Evolutionary conservation across 2,329 filamentous ascomycete species (phyloP).

Genomic region (Trichoderma semiorbis): DNA sequence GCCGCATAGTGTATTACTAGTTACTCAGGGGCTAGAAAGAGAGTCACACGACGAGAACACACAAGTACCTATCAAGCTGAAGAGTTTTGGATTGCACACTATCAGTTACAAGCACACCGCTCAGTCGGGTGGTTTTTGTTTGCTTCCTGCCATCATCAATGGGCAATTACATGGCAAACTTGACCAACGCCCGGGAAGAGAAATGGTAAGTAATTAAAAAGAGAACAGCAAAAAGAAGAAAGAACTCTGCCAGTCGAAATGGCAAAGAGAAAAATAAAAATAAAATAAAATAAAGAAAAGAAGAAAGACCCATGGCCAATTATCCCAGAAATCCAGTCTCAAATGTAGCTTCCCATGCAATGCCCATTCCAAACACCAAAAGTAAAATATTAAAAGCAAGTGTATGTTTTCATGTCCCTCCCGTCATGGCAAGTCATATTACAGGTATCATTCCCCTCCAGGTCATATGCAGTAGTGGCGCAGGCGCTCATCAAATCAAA

Average conservation of each 20-base stretch:
- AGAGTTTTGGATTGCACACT: slow-evolving; percentile 3
- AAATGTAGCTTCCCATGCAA: background rate
- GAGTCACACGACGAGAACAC: background rate
- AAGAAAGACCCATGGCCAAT: background rate
- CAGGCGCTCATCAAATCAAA: background rate
- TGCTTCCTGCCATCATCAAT: background rate
- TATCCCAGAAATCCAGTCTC: background rate
- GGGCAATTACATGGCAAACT: background rate
- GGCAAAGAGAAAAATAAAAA: background rate
- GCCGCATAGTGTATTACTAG: background rate
- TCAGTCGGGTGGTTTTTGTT: background rate
- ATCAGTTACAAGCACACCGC: background rate
- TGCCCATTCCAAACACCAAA: background rate
- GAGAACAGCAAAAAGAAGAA: background rate
- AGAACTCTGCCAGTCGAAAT: background rate
- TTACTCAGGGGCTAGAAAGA: background rate
- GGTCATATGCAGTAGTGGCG: background rate
- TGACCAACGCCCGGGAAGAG: background rate
- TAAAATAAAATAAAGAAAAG: background rate
- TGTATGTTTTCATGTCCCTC: background rate
- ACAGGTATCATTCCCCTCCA: slow-evolving; percentile 3
- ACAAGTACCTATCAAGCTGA: background rate
- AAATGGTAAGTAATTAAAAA: background rate
- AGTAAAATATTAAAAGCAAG: background rate
- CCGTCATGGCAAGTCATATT: slow-evolving; percentile 1